Base-by-base conservation (phyloP, 2,329 filamentous ascomycete genomes). In the Aspergillus costaricaensis region DNA sequence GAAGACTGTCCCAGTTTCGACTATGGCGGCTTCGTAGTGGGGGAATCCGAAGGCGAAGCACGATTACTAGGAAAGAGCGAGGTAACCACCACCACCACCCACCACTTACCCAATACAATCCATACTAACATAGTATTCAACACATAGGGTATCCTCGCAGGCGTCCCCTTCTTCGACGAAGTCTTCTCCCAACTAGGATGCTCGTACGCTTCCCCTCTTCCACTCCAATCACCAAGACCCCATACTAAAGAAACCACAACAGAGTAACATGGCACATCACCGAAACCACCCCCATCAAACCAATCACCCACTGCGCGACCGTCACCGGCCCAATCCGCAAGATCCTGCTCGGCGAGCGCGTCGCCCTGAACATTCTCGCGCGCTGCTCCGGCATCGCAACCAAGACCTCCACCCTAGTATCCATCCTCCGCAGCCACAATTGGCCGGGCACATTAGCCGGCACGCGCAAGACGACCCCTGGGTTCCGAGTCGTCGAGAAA, bases 1-100 rank as follows among this genome's bases (percentile, higher is more conserved):
- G 95, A 99, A 79, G 95, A 99, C 80, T 96, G 92, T 3, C 95
- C 95, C 4, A 95, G 91, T 56, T 94, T 96, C 79, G 95, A 99
- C 82, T 97, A 96, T 76, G 95, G 91, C 71, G 95, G 95, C 62
- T 99, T 96, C 77, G 95, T 99, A 6, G 95, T 99, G 23, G 95
- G 95, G 54, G 79, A 81, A 63, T 74, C 76, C 6, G 68, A 74
- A 5, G 73, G 74, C 4, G 77, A 79, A 65, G 79, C 79, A n/a
- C 70, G 68, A 65, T 68, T 88, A 19, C 73, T 88, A 21, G 86
- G 85, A 2, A 88, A 88, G 72, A 83, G 81, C 64, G 76, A 81
- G 70, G 82, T 84, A 68, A 59, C 73, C 67, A 47, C 41, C 17
- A 21, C 14, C 17, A 8, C 25, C 25, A 25, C 25, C 25, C 23